Conservation (phyloP, 176 grass and related monocot genomes). For the Stipa capillata region DNA sequence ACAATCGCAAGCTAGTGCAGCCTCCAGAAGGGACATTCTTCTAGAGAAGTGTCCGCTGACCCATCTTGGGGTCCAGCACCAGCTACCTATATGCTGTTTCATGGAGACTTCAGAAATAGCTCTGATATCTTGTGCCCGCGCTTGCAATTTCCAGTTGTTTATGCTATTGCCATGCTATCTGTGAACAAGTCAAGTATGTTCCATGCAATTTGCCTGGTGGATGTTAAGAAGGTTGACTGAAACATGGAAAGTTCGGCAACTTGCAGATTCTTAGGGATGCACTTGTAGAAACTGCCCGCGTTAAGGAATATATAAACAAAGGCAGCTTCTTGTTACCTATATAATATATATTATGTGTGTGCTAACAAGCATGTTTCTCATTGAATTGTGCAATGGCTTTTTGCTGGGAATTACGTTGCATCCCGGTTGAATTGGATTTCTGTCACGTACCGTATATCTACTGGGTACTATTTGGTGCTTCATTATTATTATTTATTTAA, state of each 20-base stretch:
- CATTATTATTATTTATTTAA: no score
- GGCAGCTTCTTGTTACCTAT: neutral
- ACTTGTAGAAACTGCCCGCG: neutral
- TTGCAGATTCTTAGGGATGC: constrained; percentile 10
- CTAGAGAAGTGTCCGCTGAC: neutral
- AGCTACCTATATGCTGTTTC: constrained; percentile 6
- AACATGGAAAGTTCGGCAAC: neutral
- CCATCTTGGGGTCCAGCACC: neutral
- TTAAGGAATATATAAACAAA: neutral
- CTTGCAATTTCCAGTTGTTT: neutral
- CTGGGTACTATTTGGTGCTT: no score
- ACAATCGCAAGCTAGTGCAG: constrained; percentile 76
- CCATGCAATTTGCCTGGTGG: neutral
- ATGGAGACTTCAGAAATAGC: neutral
- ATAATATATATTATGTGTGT: neutral
- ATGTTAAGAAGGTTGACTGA: constrained; percentile 3
- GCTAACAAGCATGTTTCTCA: no score
- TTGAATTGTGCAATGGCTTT: no score
- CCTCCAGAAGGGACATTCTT: constrained; percentile 74
- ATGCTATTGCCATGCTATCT: neutral
- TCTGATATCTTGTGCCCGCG: neutral
- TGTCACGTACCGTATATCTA: no score
- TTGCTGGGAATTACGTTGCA: no score
- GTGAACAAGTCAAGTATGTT: neutral
- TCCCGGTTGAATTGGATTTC: no score